Conservation (phyloP, 2,329 filamentous ascomycete genomes). For the Pseudogymnoascus sp. region DNA sequence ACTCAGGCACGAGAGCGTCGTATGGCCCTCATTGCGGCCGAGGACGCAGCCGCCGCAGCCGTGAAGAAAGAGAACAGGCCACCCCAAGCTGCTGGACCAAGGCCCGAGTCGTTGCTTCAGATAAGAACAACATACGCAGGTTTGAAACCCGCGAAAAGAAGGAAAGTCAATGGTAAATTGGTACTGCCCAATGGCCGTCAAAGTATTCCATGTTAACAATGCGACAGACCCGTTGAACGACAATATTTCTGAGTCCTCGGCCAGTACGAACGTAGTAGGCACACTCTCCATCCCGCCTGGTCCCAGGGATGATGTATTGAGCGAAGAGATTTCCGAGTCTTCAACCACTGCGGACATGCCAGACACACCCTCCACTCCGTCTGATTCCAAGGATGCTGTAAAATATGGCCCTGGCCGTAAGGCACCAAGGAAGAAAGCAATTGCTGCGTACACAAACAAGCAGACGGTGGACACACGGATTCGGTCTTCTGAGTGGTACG, state of each 20-base stretch:
- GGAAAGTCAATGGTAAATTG: background rate
- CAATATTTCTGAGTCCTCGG: background rate
- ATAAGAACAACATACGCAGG: background rate
- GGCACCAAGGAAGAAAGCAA: slow-evolving; percentile 4
- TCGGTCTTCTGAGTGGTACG: slow-evolving; percentile 14
- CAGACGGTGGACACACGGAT: slow-evolving; percentile 11
- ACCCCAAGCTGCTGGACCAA: background rate
- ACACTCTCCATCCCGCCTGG: background rate
- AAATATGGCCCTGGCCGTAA: slow-evolving; percentile 11
- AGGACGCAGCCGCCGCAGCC: background rate
- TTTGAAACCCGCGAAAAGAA: background rate
- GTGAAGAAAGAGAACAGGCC: background rate
- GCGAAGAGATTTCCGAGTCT: background rate
- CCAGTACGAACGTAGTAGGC: background rate
- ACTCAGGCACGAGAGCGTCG: background rate
- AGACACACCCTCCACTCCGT: background rate
- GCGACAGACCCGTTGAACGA: background rate
- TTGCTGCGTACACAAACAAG: background rate
- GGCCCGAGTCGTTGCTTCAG: background rate
- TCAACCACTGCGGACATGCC: background rate
- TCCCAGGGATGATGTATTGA: background rate
- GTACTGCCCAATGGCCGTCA: background rate
- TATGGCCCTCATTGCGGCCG: background rate
- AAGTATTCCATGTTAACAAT: background rate
- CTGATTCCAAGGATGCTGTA: background rate